A percentile compares a stretch with the other conserved stretches of the same genome.
phyloP scores from a whole-genome alignment of 2,329 filamentous ascomycete genomes.

The Diplodia corticola region DNA sequence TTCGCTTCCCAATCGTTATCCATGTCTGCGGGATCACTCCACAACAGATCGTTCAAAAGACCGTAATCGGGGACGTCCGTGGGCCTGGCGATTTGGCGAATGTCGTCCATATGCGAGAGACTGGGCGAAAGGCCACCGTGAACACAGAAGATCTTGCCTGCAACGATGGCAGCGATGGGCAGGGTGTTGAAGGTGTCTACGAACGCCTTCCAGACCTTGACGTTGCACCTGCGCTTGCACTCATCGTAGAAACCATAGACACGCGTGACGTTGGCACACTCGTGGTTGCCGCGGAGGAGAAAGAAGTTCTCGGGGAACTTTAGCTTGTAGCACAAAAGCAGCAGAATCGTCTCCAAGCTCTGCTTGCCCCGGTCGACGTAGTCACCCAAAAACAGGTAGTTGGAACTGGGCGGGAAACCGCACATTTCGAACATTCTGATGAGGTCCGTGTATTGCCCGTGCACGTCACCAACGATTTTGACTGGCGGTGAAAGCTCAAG shows the following conservation, averaged over 20 bases:
- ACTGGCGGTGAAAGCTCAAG: conserved; percentile 91
- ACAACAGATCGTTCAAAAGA: conserved; percentile 88
- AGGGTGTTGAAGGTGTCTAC: conserved; percentile 95
- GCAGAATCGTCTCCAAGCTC: conserved; percentile 88
- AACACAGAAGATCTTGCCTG: conserved; percentile 96
- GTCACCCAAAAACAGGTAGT: conserved; percentile 92
- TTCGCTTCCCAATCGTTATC: conserved; percentile 98
- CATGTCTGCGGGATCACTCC: conserved; percentile 98
- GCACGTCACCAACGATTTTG: conserved; percentile 96
- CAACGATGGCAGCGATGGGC: conserved; percentile 94
- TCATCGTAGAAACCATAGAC: conserved; percentile 99
- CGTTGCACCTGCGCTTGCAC: conserved; percentile 93
- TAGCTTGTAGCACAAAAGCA: conserved; percentile 93
- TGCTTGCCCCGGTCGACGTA: conserved; percentile 97
- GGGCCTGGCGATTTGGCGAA: conserved; percentile 89
- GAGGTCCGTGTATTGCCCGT: conserved; percentile 93
- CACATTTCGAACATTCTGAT: conserved; percentile 99
- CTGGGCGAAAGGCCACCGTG: conserved; percentile 93
- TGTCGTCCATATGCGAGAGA: conserved; percentile 96
- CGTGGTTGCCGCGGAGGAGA: conserved; percentile 88
- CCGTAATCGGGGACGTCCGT: conserved; percentile 98
- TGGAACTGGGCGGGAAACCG: conserved; percentile 86
- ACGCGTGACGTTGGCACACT: conserved; percentile 92
- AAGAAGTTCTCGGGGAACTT: conserved; percentile 99
- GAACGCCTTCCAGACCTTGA: conserved; percentile 98